A percentile compares a stretch with the other conserved stretches of the same genome.
phyloP scores from a whole-genome alignment of 305 asterid genomes.

The Solanum aculeatissimum region DNA sequence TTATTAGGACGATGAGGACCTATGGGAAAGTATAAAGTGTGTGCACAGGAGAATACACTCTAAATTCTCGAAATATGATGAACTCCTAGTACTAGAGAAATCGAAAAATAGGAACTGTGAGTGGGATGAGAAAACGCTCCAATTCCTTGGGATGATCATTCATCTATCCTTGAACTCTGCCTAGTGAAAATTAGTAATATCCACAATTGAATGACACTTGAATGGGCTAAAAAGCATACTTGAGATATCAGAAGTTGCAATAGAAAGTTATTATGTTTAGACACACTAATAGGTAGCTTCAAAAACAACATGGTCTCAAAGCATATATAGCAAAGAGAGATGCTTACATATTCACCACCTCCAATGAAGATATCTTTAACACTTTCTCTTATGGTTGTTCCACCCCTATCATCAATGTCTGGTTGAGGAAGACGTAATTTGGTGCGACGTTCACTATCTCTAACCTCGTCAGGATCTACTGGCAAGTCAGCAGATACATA shows the following conservation, averaged over 20 bases:
- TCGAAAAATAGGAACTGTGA: neutral
- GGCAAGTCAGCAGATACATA: conserved; percentile 91
- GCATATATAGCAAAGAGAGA: neutral
- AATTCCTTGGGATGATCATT: neutral
- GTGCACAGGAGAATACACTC: neutral
- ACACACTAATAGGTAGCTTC: neutral
- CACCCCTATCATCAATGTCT: conserved; percentile 39
- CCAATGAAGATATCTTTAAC: conserved; percentile 82
- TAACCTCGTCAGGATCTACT: conserved; percentile 86
- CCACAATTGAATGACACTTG: neutral
- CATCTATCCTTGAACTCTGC: neutral
- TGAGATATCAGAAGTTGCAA: neutral
- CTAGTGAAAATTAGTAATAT: neutral
- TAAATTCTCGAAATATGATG: neutral
- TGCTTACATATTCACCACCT: conserved; percentile 87
- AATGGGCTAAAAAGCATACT: neutral
- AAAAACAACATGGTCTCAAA: neutral
- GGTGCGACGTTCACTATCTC: conserved; percentile 96
- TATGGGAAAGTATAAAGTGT: neutral
- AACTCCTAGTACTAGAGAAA: neutral
- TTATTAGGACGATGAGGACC: neutral
- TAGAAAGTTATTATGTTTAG: neutral
- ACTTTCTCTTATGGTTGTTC: conserved; percentile 81
- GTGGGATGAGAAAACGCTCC: neutral
- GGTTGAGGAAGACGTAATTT: conserved; percentile 88